Conservation (phyloP, 805 yeast species). For the Vanderwaltozyma verrucispora region DNA sequence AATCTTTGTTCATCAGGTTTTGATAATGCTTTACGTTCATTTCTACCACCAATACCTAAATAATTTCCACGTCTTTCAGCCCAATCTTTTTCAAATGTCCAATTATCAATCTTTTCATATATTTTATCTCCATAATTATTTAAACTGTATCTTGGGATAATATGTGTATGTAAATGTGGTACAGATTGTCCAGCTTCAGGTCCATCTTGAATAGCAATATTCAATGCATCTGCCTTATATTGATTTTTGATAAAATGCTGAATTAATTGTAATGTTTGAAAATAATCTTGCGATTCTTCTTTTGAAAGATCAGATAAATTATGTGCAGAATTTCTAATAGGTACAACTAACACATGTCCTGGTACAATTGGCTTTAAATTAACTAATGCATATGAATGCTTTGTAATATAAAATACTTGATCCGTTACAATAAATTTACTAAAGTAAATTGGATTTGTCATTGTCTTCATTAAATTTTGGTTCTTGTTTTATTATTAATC, state of each 20-base stretch:
- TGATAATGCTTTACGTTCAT: slow-evolving; percentile 20
- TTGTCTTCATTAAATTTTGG: background rate
- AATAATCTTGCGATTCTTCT: slow-evolving; percentile 71
- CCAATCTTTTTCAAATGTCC: slow-evolving; percentile 33
- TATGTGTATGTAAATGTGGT: slow-evolving; percentile 89
- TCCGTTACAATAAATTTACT: slow-evolving; percentile 27
- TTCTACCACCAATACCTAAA: slow-evolving; percentile 15
- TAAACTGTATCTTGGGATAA: slow-evolving; percentile 67
- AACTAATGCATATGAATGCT: slow-evolving; percentile 72
- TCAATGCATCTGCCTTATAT: slow-evolving; percentile 74
- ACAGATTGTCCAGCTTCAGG: slow-evolving; percentile 94
- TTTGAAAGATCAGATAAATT: slow-evolving; percentile 58
- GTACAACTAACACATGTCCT: slow-evolving; percentile 88
- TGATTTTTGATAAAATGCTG: slow-evolving; percentile 53
- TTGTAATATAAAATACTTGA: slow-evolving; percentile 35
- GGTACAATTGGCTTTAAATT: slow-evolving; percentile 87
- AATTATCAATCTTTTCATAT: slow-evolving; percentile 57
- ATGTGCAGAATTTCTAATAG: slow-evolving; percentile 50
- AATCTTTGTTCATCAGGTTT: slow-evolving; percentile 43
- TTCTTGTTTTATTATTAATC: no score
- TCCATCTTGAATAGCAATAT: slow-evolving; percentile 94
- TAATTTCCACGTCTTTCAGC: slow-evolving; percentile 23
- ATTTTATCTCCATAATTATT: slow-evolving; percentile 62
- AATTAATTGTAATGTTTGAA: slow-evolving; percentile 60
- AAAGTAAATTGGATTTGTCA: slow-evolving; percentile 18